Evolutionary conservation across 805 yeast species (phyloP).

Genomic region (Jamesozyma rosinii): DNA sequence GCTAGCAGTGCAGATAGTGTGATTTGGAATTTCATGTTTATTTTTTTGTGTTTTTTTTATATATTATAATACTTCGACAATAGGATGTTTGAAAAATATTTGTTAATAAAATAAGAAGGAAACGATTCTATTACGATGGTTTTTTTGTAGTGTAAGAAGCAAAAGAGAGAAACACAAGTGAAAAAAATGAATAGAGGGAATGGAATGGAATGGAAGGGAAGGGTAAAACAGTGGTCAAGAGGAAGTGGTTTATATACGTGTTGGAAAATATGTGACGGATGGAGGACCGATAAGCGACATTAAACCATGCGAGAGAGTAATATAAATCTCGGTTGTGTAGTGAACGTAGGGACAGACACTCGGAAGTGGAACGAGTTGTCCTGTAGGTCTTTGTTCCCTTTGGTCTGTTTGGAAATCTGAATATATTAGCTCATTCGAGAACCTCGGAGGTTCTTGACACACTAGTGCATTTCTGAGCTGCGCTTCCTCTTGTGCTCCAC

Average conservation of each 20-base stretch:
- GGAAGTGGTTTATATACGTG: not conserved
- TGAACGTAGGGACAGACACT: no score
- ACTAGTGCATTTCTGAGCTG: no score
- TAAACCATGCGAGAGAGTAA: no score
- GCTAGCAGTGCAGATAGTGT: conserved; percentile 11
- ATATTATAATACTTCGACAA: not conserved
- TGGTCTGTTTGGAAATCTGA: no score
- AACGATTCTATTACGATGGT: not conserved
- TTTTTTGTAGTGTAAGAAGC: no score
- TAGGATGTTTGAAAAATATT: not conserved
- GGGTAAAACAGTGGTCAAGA: not conserved
- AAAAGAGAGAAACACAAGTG: not conserved
- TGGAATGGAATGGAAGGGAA: no score
- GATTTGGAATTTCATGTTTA: conserved; percentile 10
- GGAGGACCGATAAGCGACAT: not conserved
- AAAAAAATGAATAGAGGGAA: not conserved
- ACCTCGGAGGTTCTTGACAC: no score
- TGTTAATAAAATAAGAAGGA: not conserved
- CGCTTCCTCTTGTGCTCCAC: no score
- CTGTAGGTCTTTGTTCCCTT: no score
- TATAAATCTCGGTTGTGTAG: no score
- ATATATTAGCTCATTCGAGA: no score
- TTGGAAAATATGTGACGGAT: not conserved
- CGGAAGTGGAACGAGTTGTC: no score
- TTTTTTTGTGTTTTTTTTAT: not conserved